Base-by-base conservation (phyloP, 768 basidiomycete genomes). In the Termitomyces sp. region DNA sequence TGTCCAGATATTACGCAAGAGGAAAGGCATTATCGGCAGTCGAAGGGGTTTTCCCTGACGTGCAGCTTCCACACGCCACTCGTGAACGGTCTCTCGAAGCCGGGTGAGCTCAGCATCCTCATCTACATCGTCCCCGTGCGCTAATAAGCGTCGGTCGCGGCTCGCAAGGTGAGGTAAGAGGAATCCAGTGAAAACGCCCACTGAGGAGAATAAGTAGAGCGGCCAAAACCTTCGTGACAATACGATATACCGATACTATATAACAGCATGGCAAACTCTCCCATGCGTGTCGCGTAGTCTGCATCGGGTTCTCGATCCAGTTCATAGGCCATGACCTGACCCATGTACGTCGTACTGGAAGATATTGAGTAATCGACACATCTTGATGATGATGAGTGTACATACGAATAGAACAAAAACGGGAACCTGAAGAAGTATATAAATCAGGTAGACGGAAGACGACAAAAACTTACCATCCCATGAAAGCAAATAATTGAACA, bases 401-500 rank as follows among this genome's bases (percentile, higher is more conserved):
- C 85, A 56, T 70, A 89, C 89, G 91, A 83, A 65, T 93, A 94
- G 72, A 98, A 97, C 41, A 97, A 76, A 76, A 94, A 98, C 1
- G 95, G 95, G 67, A 98, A 98, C 92, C 90, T 89, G 16, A 26
- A 16, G 14, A 22, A 9, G 45, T 13, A 43, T 22, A 47, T 56
- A 28, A 28, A 14, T 46, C 53, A 22, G 64, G 52, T 49, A 65
- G 41, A 56, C 40, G 44, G 5, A 18, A 24, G 28, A 7, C 10
- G 24, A 45, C 49, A 16, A 18, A n/a, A 28, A 73, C 84, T 30
- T 64, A 88, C 92, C 95, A 98, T 62, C 92, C 94, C 92, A 96
- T 96, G 69, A 96, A 98, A 2, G 95, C 94, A 68, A 92, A 95
- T 18, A 98, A 72, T 67, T 98, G 95, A 3, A 97, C 94, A 66